Base-by-base conservation (phyloP, 768 basidiomycete species). In the Suillus lakei region DNA sequence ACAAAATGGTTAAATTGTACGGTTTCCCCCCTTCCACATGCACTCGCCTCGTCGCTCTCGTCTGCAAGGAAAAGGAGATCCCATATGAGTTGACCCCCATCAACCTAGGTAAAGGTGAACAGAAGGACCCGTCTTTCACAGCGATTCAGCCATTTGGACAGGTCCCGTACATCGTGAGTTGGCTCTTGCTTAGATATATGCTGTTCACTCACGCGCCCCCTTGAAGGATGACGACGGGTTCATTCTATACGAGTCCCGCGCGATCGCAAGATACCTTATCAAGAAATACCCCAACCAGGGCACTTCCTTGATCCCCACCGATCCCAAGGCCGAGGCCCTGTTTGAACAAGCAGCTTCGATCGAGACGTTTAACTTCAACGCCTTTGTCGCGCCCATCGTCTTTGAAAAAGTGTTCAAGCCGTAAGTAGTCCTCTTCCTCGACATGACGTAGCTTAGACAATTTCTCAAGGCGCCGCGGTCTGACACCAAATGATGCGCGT, bases 171-270 rank as follows among this genome's bases (percentile, higher is more conserved):
- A 76, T 86, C 62, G 78, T 78, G 23, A 46, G 74, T 67, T 38
- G 12, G 38, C 9, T 7, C 1, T 7, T 32, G 3, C 6, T 4
- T 30, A 8, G 23, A 54, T 1, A 26, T 60, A 70, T 36, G 68
- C 43, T 1, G 1, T 41, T 39, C 39, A 21, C 38, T 38, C 1
- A 10, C 32, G 6, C 0, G 2, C 21, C 6, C 30, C 53, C 9
- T 12, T 18, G 3, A 36, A 85, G 83, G 80, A 87, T 60, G 88
- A 91, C 26, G 88, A 87, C 48, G 89, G 88, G 6, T 85, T 89
- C 74, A 77, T 84, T 63, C 68, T 92, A 34, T 90, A 82, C 73
- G 88, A 90, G 70, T 83, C 83, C 48, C 85, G 88, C 18, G 88
- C 88, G 1, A 89, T 91, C 67, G 74, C 71, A 46, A 83, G 86